Percentiles rank a stretch among this genome's conserved stretches.
These are phyloP conservation scores for Picochlorum costavermella DNA, from an alignment of 139 green algal species.

Conservation along the genomic window DNA sequence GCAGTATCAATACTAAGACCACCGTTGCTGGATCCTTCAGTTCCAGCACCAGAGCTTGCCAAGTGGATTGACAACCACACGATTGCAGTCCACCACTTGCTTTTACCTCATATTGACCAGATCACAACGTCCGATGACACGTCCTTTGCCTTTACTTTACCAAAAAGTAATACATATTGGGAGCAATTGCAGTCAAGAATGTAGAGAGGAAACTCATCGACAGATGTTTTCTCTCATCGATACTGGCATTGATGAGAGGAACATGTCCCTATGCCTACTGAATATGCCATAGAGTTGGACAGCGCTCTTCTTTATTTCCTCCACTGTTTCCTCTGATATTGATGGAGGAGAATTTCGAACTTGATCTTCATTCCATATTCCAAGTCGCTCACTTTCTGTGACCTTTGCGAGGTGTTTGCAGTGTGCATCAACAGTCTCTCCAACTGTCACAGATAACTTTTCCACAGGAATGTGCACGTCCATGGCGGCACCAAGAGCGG, in stretches of 20 bases:
- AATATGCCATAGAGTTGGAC: conserved; percentile 41
- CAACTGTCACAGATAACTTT: conserved; percentile 16
- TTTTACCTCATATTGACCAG: conserved; percentile 20
- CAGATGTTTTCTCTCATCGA: conserved; percentile 20
- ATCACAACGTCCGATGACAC: conserved; percentile 3
- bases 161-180: conserved; percentile 18
- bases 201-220: neutral
- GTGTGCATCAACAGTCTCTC: conserved; percentile 23
- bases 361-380: conserved; percentile 33
- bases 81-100: conserved; percentile 15
- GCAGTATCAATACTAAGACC: conserved; percentile 5
- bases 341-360: conserved; percentile 12
- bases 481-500: conserved; percentile 37
- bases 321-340: conserved; percentile 19
- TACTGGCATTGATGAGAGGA: conserved; percentile 47
- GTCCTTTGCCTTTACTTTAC: conserved; percentile 5
- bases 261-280: conserved; percentile 34
- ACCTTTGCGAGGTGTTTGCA: conserved; percentile 7
- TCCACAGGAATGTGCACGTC: conserved; percentile 16
- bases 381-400: conserved; percentile 23
- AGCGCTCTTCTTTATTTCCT: conserved; percentile 31
- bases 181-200: conserved; percentile 3
- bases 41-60: conserved; percentile 8
- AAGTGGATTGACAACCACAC: conserved; percentile 26
- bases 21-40: conserved; percentile 17